A percentile compares a stretch with the other conserved stretches of the same genome.
These are phyloP conservation scores for Amanita inopinata DNA, from an alignment of 768 basidiomycete species.

Conservation along the genomic window DNA sequence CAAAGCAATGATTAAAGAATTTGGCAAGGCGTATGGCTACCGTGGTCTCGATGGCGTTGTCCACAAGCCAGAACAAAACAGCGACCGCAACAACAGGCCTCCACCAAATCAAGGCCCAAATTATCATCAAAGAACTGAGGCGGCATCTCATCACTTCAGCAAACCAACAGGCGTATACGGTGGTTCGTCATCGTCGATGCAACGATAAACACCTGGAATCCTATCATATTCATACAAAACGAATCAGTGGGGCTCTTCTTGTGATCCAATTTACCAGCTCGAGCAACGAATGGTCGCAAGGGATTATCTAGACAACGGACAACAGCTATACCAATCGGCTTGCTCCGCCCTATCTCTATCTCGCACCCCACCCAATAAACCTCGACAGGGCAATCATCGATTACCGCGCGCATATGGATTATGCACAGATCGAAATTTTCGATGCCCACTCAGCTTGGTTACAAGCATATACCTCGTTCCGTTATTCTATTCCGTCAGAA, in stretches of 20 bases:
- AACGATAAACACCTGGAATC: slow-evolving; percentile 4
- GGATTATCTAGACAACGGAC: slow-evolving; percentile 5
- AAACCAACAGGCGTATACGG: slow-evolving; percentile 3
- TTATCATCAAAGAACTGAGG: slow-evolving; percentile 1
- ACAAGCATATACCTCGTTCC: slow-evolving; percentile 4
- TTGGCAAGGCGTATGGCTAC: slow-evolving; percentile 69
- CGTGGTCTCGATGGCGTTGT: slow-evolving; percentile 63
- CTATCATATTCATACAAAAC: background rate
- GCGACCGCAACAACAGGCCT: slow-evolving; percentile 4
- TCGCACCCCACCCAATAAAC: background rate
- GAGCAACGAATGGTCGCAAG: background rate
- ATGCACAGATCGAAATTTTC: slow-evolving; percentile 3
- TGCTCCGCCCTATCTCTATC: background rate
- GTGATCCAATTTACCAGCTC: background rate
- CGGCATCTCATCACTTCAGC: slow-evolving; percentile 1
- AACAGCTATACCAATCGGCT: background rate
- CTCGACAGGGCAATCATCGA: background rate
- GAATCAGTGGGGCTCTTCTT: background rate
- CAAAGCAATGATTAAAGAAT: slow-evolving; percentile 78
- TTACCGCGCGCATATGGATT: slow-evolving; percentile 5
- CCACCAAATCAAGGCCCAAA: background rate
- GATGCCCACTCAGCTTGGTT: slow-evolving; percentile 1
- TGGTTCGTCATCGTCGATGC: slow-evolving; percentile 5
- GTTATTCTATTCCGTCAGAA: background rate
- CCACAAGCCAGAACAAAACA: slow-evolving; percentile 44